Evolutionary conservation across 495 filamentous ascomycete genomes (phyloP), one percentile per base, ranked within the genome.

Genomic region (Neurospora sp.): DNA sequence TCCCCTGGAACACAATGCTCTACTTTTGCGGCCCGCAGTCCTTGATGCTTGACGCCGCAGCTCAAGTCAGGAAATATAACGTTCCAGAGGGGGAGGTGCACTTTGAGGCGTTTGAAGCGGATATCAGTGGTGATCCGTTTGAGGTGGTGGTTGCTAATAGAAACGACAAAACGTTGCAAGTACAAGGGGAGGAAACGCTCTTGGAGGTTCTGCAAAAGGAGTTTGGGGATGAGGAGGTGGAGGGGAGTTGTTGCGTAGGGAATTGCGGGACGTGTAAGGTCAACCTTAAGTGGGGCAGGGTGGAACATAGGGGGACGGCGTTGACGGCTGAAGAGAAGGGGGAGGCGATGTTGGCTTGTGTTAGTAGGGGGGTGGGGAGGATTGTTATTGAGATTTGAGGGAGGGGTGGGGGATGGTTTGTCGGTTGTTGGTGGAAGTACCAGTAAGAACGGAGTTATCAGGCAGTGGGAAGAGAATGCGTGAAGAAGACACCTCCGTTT

Each of bases 221-320:
- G 16, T 84, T 85, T 71, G 83, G 75, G 3, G 80, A 81, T 22
- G 80, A 77, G 0, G 75, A 77, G 17, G 81, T 88, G 0, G 82
- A 83, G 37, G 84, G 79, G 40, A 86, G 84, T 69, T 90, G 87
- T 78, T 84, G 86, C 77, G 84, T 85, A 6, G 88, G 87, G 0
- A 90, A 89, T 75, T 90, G 88, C 70, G 87, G 87, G 4, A 88
- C 87, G n/a, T 90, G 87, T 75, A 80, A 77, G 72, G 81, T 90
- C 22, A 72, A 70, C 16, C 74, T 89, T 61, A 84, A 79, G 76
- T 79, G 74, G 3, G 88, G 88, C 8, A 73, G 79, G 69, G 84
- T 89, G 12, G 84, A 87, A 16, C 87, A 89, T 79, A 78, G 87
- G 41, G 87, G 87, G 4, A 84, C 82, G 22, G 85, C 81, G 59